Base-by-base conservation (phyloP, 2,329 filamentous ascomycete genomes). In the Neopestalotiopsis clavispora region DNA sequence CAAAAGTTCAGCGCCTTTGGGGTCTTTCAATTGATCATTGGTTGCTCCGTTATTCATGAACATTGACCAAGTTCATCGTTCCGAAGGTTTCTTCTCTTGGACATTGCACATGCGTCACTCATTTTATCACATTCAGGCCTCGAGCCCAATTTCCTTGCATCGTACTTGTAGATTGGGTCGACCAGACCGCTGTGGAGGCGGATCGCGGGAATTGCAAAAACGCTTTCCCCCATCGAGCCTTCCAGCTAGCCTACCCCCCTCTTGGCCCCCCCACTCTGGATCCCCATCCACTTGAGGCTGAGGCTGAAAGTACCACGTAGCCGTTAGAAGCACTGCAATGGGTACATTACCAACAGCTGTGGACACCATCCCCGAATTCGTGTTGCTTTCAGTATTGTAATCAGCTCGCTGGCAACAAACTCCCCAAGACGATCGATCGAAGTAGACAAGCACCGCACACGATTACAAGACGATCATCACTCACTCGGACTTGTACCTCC, bases 251-350 rank as follows among this genome's bases (percentile, higher is more conserved):
- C 23, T 28, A 3, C 59, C 32, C 59, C 30, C 59, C 28, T 62
- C 13, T 30, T 59, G 23, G 23, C 23, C 17, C 30, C 30, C 23
- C 57, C 23, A 59, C 23, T 14, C 57, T 23, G 30, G 23, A 12
- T 34, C 30, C 23, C 57, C 57, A 59, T n/a, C n/a, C 14, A 20
- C 45, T 62, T 62, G 59, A 62, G 59, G 59, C 59, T 64, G 61
- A 64, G 57, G 57, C 57, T 59, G 57, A 64, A 62, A 45, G 61
- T 64, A 52, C 61, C 61, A 64, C 61, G 61, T 64, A 64, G 61
- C 61, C 34, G n/a, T 30, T 34, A 23, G 12, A 28, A 52, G n/a
- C 61, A 64, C 4, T 23, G 23, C 20, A n/a, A 23, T 40, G 9
- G 61, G 61, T 64, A 64, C 61, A 28, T 7, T 59, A 28, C 23